Evolutionary conservation across 2,329 filamentous ascomycete species (phyloP), one percentile per base, ranked within the genome.

Genomic region (Dactylellina drechsleri): DNA sequence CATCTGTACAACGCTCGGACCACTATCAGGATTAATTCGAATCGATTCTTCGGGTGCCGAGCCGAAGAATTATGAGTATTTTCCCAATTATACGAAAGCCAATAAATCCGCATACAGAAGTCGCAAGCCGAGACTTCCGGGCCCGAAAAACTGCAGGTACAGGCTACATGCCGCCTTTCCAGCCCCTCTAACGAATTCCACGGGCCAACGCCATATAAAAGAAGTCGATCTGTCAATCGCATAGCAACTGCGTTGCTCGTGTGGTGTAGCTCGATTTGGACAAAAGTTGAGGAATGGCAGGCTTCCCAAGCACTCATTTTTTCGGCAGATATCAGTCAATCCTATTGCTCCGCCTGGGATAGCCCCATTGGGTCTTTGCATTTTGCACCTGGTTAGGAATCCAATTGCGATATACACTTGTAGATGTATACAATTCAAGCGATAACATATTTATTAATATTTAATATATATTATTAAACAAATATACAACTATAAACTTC

Each of bases 191-290:
- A 43, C 12, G 16, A 36, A 36, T 36, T 36, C 31, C 31, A 36
- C n/a, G 47, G 47, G 47, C 16, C 15, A 18, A 23, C 12, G 47
- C 47, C 13, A 10, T 23, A 52, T 23, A 18, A 52, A 41, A 58
- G 20, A 40, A 45, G 16, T 15, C 2, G n/a, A 57, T 57, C 53
- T 57, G 31, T 16, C 5, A 57, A 57, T 57, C 53, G 36, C 54
- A 36, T 4, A 58, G 26, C 7, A 23, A 1, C 16, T 58, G 54
- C 18, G 15, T 10, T 15, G n/a, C 36, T 61, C 65, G 65, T 59
- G 31, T 68, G 56, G 36, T 54, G 26, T 61, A 68, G 16, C 65
- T 31, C 20, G 31, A 67, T 61, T 26, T 8, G 49, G 56, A 41
- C 4, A 16, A 2, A 36, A 36, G 31, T 36, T 36, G 31, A 5